phyloP scores from a whole-genome alignment of 345 rosid species.

The Gossypium bickii region DNA sequence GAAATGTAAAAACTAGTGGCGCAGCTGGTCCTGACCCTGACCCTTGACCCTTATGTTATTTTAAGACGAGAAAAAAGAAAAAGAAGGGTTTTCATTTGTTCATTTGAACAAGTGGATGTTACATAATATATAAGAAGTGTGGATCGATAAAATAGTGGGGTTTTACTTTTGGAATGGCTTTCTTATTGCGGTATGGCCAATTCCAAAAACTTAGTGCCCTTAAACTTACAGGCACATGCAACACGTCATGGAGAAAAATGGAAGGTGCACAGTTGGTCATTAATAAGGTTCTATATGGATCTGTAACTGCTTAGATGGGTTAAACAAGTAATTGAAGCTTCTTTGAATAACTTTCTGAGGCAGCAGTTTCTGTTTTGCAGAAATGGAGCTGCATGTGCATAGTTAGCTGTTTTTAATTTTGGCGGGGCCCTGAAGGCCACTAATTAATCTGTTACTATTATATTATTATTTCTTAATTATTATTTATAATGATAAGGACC shows the following conservation, averaged over 20 bases:
- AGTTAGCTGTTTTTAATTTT: background rate
- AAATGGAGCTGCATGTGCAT: background rate
- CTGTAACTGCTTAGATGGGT: background rate
- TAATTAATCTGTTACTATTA: background rate
- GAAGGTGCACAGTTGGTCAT: background rate
- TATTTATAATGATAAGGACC: background rate
- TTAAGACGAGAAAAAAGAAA: background rate
- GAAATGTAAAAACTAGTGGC: background rate
- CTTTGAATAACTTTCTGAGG: background rate
- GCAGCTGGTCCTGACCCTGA: background rate
- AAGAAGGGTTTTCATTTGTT: background rate
- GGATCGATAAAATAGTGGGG: background rate
- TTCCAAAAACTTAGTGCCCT: slow-evolving; percentile 4
- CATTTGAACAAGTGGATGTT: slow-evolving; percentile 1
- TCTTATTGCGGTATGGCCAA: background rate
- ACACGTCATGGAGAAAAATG: slow-evolving; percentile 5
- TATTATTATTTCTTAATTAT: background rate
- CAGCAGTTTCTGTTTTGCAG: background rate
- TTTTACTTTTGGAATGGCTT: background rate
- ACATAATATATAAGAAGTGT: background rate
- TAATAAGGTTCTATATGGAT: background rate
- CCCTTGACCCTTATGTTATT: background rate
- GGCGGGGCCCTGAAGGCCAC: background rate
- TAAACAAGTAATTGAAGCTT: background rate
- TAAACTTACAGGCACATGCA: background rate